Conservation (phyloP, 2,329 filamentous ascomycete species). For the Pochonia chlamydosporia region DNA sequence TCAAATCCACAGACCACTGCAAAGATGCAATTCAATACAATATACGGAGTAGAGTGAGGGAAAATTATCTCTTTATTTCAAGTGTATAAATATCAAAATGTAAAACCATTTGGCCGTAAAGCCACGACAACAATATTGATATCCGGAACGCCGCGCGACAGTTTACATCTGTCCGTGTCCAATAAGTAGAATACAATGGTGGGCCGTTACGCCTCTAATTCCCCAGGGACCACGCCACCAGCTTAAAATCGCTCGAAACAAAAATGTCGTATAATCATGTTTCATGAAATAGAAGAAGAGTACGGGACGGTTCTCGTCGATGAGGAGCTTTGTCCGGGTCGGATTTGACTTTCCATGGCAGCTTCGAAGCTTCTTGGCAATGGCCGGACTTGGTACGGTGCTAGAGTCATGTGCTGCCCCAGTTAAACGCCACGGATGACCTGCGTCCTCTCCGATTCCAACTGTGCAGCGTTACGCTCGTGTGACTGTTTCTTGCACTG, state of each 20-base stretch:
- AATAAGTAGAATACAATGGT: slow-evolving; percentile 14
- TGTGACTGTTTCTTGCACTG: slow-evolving; percentile 96
- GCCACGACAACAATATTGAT: slow-evolving; percentile 3
- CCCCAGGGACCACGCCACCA: slow-evolving; percentile 5
- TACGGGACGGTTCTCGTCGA: neutral
- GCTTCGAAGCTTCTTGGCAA: neutral
- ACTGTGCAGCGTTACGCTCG: slow-evolving; percentile 85
- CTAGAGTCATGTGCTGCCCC: neutral
- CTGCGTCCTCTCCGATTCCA: slow-evolving; percentile 88
- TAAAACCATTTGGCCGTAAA: neutral
- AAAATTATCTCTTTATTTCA: neutral
- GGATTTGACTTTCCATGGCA: neutral
- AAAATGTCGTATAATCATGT: slow-evolving; percentile 13
- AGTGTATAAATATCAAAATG: neutral
- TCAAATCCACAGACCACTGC: too few species aligned
- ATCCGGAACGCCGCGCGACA: slow-evolving; percentile 11
- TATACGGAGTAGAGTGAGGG: too few species aligned
- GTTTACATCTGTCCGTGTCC: neutral
- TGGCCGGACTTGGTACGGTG: slow-evolving; percentile 1
- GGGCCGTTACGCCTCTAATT: slow-evolving; percentile 8
- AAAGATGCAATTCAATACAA: too few species aligned
- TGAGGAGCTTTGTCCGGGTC: neutral
- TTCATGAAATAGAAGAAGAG: slow-evolving; percentile 3
- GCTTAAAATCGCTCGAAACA: slow-evolving; percentile 3
- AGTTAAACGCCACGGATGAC: slow-evolving; percentile 83